Conservation (phyloP, 257 asterid species). For the Catharanthus roseus region DNA sequence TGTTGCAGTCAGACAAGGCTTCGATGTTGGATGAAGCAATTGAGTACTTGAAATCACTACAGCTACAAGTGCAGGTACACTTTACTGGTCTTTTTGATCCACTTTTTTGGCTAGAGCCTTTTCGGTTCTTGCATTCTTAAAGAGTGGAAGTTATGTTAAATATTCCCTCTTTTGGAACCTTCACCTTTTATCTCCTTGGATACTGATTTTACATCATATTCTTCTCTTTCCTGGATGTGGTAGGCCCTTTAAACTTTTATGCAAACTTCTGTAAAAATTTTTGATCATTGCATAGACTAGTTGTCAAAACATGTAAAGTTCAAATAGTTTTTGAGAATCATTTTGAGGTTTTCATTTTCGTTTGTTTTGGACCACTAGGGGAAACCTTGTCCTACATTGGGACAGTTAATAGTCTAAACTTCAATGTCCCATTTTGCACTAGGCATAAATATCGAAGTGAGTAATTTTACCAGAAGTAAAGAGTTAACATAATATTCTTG, state of each 20-base stretch:
- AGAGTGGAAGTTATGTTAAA: neutral
- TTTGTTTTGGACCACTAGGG: neutral
- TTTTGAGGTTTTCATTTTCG: neutral
- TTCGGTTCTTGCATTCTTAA: neutral
- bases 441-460: no score
- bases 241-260: no score
- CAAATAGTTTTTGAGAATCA: neutral
- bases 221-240: neutral
- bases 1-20: constrained; percentile 72
- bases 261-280: no score
- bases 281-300: no score
- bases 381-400: neutral
- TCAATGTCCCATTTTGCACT: no score
- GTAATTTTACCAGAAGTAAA: no score
- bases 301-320: neutral
- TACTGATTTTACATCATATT: neutral
- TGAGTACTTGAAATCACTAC: constrained; percentile 75
- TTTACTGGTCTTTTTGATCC: neutral
- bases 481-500: no score
- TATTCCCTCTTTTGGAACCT: neutral
- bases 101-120: neutral
- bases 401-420: neutral
- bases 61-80: constrained; percentile 74
- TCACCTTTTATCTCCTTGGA: neutral
- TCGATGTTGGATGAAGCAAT: constrained; percentile 88